Conservation (phyloP, 306 rosid species). For the Sechiopsis laciniata region DNA sequence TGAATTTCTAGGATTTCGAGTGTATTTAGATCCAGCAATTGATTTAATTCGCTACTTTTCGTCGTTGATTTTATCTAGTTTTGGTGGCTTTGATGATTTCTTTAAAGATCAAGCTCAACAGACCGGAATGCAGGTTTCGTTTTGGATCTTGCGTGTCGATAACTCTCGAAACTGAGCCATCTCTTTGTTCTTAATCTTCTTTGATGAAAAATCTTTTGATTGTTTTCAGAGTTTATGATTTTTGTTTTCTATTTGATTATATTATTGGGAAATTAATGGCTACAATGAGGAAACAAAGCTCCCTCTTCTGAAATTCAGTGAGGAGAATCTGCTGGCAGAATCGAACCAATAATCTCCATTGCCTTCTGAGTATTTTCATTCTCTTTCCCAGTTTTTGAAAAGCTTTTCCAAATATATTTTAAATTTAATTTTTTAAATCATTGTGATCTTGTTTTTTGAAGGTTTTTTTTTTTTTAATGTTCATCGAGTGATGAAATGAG, state of each 20-base stretch:
- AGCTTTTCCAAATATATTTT: neutral
- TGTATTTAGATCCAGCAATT: neutral
- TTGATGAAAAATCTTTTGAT: neutral
- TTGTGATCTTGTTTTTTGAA: too few relatives aligned
- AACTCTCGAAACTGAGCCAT: constrained; percentile 14
- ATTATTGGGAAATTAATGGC: neutral
- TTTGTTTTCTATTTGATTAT: too few relatives aligned
- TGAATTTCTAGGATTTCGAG: neutral
- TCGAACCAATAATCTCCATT: constrained; percentile 22
- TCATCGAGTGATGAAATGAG: constrained; percentile 22
- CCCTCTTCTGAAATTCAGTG: constrained; percentile 29
- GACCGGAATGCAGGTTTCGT: constrained; percentile 23
- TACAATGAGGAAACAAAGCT: constrained; percentile 27
- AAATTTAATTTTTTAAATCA: too few relatives aligned
- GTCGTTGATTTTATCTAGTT: neutral
- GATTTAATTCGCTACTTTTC: neutral
- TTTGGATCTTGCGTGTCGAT: constrained; percentile 24
- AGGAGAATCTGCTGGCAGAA: constrained; percentile 27
- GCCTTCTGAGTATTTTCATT: constrained; percentile 23
- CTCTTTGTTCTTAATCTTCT: neutral
- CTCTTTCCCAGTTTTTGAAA: neutral
- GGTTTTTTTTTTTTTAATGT: neutral
- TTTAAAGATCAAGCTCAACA: constrained; percentile 37
- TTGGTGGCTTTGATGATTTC: constrained; percentile 22
- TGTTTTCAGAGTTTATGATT: neutral